These are phyloP conservation scores for Cicer bijugum DNA, from an alignment of 306 rosid species.

Conservation along the genomic window DNA sequence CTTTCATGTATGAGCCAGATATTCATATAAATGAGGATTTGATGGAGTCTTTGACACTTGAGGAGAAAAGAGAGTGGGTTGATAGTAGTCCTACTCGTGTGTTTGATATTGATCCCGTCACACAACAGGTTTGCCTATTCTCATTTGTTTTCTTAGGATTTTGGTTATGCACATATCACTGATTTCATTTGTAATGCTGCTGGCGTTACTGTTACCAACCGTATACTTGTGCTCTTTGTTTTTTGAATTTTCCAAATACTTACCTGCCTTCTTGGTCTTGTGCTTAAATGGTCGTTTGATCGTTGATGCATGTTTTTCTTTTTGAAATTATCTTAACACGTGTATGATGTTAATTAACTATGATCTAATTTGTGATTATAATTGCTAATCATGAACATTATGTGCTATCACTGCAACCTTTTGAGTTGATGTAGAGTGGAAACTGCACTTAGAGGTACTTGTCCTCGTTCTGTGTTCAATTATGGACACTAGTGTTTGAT, in stretches of 20 bases:
- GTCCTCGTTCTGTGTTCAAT: slow-evolving; percentile 15
- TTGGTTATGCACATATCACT: background rate
- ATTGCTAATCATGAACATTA: slow-evolving; percentile 11
- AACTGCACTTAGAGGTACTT: slow-evolving; percentile 13
- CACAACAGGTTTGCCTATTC: slow-evolving; percentile 70
- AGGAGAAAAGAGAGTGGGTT: slow-evolving; percentile 83
- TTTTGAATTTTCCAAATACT: background rate
- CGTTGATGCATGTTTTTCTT: slow-evolving; percentile 2
- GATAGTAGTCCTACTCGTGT: slow-evolving; percentile 91
- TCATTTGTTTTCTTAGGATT: background rate
- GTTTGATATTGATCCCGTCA: slow-evolving; percentile 73
- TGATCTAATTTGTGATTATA: slow-evolving; percentile 3
- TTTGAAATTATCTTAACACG: slow-evolving; percentile 3
- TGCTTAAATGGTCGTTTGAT: slow-evolving; percentile 14
- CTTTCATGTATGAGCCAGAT: slow-evolving; percentile 94
- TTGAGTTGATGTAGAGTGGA: slow-evolving; percentile 30
- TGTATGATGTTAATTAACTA: background rate
- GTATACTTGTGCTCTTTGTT: background rate
- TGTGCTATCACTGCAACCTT: background rate
- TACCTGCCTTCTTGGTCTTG: slow-evolving; percentile 2
- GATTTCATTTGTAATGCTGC: background rate
- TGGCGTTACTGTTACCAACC: background rate
- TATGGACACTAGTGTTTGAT: slow-evolving; percentile 34
- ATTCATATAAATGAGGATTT: slow-evolving; percentile 87
- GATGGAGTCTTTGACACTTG: slow-evolving; percentile 79